Conservation (phyloP, 345 rosid genomes). For the Hevea brasiliensis region DNA sequence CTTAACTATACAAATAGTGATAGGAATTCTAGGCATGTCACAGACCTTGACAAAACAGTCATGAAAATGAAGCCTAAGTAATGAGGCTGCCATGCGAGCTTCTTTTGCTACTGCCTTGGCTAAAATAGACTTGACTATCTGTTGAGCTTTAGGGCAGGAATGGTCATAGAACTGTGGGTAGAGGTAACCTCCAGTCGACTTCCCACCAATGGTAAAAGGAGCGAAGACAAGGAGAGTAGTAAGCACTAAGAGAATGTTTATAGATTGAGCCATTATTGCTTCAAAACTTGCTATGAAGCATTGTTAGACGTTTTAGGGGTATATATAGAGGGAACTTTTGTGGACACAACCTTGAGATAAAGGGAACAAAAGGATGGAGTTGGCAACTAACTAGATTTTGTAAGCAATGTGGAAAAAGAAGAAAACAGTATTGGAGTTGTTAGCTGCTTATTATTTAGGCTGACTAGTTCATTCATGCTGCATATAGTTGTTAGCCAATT, state of each 20-base stretch:
- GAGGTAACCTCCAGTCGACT: conserved; percentile 36
- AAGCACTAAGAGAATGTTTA: conserved; percentile 27
- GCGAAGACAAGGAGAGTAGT: conserved; percentile 49
- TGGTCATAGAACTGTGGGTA: conserved; percentile 32
- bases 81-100: conserved; percentile 36
- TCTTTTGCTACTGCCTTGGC: conserved; percentile 35
- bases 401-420: background rate
- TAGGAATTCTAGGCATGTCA: background rate
- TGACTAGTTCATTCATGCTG: conserved; percentile 27
- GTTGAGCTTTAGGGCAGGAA: conserved; percentile 30
- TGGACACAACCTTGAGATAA: conserved; percentile 21
- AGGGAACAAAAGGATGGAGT: conserved; percentile 35
- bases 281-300: conserved; percentile 25
- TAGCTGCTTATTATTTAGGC: background rate
- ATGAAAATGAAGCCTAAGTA: conserved; percentile 37
- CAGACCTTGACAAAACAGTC: conserved; percentile 37
- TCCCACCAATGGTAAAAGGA: conserved; percentile 45
- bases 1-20: background rate
- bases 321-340: conserved; percentile 35
- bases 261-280: conserved; percentile 39
- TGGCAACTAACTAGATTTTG: conserved; percentile 34
- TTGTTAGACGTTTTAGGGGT: conserved; percentile 3
- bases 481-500: background rate
- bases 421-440: conserved; percentile 7
- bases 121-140: conserved; percentile 29